These are phyloP conservation scores for Ogataea pini DNA, from an alignment of 805 yeast species.

Conservation along the genomic window DNA sequence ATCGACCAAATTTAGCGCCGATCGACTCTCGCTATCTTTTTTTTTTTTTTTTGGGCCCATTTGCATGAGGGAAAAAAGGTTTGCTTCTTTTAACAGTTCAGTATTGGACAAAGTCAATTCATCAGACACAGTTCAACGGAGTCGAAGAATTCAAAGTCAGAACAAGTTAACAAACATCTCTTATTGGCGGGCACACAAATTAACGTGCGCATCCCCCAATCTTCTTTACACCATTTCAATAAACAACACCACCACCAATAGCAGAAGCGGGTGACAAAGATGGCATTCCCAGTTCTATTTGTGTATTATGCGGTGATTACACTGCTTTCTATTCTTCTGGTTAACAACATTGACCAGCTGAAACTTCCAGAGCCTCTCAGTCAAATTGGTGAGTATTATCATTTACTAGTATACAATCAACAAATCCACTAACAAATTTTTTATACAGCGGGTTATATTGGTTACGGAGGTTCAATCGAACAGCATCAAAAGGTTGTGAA, in stretches of 20 bases:
- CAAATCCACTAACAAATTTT: background rate
- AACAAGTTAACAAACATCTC: background rate
- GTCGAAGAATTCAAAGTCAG: too few species aligned
- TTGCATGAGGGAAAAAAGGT: background rate
- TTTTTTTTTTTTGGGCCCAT: background rate
- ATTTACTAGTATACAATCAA: background rate
- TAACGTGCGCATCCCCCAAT: background rate
- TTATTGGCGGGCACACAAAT: too few species aligned
- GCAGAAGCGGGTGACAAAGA: background rate
- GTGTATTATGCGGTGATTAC: constrained; percentile 21
- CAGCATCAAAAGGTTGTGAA: background rate
- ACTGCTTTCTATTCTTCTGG: constrained; percentile 18
- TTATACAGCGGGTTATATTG: background rate
- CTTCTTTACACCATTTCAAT: background rate
- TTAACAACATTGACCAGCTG: constrained; percentile 15
- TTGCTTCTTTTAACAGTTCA: constrained; percentile 1
- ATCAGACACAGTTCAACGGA: background rate
- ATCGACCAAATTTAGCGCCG: constrained; percentile 5
- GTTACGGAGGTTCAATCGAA: background rate
- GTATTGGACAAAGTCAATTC: background rate
- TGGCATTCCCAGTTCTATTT: constrained; percentile 17
- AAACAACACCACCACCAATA: background rate
- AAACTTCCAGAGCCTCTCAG: constrained; percentile 11
- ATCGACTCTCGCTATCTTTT: constrained; percentile 7
- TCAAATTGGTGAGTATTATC: constrained; percentile 4